Base-by-base conservation (phyloP, 495 filamentous ascomycete species). In the Xylaria intraflava region DNA sequence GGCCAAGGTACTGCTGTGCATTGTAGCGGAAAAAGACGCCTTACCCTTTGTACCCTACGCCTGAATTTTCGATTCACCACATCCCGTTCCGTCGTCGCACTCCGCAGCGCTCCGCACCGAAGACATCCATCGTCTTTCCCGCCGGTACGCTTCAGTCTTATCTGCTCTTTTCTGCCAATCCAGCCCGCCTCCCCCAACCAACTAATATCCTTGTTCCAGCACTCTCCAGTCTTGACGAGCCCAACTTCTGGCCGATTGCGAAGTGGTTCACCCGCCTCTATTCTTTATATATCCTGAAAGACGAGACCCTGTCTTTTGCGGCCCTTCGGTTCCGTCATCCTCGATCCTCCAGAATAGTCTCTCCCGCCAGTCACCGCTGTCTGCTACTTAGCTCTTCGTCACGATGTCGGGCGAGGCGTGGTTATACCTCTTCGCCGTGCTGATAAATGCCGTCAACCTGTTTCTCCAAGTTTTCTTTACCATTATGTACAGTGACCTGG, bases 381-480 rank as follows among this genome's bases (percentile, higher is more conserved):
- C 33, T 49, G 11, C 36, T 40, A 11, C 41, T 16, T n/a, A 43
- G 12, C 36, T 16, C 53, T 29, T 33, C 41, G 56, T 72, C 77
- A 94, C 74, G 57, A 98, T 98, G 92, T 96, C 92, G 62, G 92
- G 92, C 67, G 92, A 98, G 83, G 93, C 92, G 75, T 98, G 92
- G 94, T 81, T 99, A 69, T 99, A 95, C 79, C 86, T 99, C 62
- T 80, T 99, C 72, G 86, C 93, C 73, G 94, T 99, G 72, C 82
- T 99, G 69, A 93, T 99, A 77, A 99, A 99, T 80, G 94, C 94
- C 75, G 93, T 97, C 83, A 99, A 99, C 81, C 82, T 99, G 60
- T 99, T 99, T 73, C 82, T 99, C 46, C 94, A 99, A 74, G 94
- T 99, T 52, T 99, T 99, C 80, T 99, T 99, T 80, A 99, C 94